phyloP scores from a whole-genome alignment of 2,329 filamentous ascomycete species.

The Zymoseptoria crescenta region DNA sequence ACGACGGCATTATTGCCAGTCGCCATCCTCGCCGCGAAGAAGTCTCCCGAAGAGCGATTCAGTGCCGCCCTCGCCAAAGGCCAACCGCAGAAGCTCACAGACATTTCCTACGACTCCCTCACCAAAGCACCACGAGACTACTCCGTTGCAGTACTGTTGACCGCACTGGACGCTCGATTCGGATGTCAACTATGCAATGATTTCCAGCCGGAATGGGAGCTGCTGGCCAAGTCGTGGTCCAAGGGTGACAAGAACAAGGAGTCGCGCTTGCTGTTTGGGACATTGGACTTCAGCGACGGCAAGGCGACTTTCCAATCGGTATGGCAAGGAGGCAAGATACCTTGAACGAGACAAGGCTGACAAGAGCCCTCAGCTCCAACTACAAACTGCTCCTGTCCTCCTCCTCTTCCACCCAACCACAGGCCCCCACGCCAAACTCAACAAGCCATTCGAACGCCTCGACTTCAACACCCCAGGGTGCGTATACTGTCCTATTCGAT shows the following conservation, averaged over 20 bases:
- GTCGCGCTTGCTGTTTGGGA: conserved; percentile 68
- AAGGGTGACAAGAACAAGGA: conserved; percentile 71
- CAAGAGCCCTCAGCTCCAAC: conserved; percentile 60
- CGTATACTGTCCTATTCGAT: conserved; percentile 22
- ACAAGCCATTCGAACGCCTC: conserved; percentile 64
- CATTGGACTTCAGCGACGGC: conserved; percentile 81
- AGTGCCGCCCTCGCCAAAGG: conserved; percentile 61
- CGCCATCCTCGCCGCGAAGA: conserved; percentile 54
- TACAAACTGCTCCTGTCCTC: conserved; percentile 89
- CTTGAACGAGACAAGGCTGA: background rate
- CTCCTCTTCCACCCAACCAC: conserved; percentile 78
- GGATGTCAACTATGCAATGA: conserved; percentile 80
- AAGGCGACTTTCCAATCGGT: conserved; percentile 82
- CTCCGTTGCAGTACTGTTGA: conserved; percentile 72
- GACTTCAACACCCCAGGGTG: conserved; percentile 73
- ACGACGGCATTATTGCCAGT: conserved; percentile 52
- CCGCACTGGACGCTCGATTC: conserved; percentile 74
- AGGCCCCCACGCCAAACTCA: conserved; percentile 67
- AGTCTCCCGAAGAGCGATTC: conserved; percentile 55
- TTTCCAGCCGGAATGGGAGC: conserved; percentile 90
- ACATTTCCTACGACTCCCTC: conserved; percentile 65
- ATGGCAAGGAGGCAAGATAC: conserved; percentile 24
- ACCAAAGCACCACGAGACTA: conserved; percentile 77
- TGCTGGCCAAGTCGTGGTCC: conserved; percentile 77
- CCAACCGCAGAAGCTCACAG: conserved; percentile 69